Conservation (phyloP, 2,329 filamentous ascomycete genomes). For the Monilinia aucupariae region DNA sequence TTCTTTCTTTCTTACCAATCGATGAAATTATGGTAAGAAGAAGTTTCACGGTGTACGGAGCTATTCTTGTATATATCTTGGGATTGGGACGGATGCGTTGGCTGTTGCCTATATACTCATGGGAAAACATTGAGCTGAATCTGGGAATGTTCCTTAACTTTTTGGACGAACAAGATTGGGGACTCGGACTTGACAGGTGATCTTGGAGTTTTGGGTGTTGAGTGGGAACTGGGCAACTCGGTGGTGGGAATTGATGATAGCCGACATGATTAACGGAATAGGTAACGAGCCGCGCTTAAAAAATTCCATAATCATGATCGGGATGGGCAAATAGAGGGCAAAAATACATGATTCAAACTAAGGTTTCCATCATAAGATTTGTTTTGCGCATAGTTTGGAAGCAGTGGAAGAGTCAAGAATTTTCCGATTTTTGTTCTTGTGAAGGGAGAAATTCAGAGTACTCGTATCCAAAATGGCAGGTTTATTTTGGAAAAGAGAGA, state of each 20-base stretch:
- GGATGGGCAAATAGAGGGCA: neutral
- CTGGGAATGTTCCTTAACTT: neutral
- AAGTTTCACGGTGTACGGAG: neutral
- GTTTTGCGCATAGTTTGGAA: neutral
- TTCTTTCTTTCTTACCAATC: neutral
- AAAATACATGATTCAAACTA: neutral
- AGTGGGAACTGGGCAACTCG: neutral
- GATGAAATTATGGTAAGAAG: neutral
- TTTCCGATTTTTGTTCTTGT: neutral
- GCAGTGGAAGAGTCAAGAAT: neutral
- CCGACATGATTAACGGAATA: neutral
- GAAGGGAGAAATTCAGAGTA: neutral
- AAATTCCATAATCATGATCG: neutral
- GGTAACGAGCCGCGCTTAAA: neutral
- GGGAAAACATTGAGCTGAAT: neutral
- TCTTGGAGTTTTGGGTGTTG: conserved; percentile 1
- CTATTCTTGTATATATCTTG: conserved; percentile 7
- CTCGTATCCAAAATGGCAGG: neutral
- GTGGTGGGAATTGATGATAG: neutral
- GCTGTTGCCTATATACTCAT: neutral
- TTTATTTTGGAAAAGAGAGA: neutral
- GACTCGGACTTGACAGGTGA: neutral
- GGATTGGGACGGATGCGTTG: neutral
- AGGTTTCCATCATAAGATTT: neutral
- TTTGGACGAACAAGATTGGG: neutral